Conservation (phyloP, 495 filamentous ascomycete genomes). For the Trichoderma virens region DNA sequence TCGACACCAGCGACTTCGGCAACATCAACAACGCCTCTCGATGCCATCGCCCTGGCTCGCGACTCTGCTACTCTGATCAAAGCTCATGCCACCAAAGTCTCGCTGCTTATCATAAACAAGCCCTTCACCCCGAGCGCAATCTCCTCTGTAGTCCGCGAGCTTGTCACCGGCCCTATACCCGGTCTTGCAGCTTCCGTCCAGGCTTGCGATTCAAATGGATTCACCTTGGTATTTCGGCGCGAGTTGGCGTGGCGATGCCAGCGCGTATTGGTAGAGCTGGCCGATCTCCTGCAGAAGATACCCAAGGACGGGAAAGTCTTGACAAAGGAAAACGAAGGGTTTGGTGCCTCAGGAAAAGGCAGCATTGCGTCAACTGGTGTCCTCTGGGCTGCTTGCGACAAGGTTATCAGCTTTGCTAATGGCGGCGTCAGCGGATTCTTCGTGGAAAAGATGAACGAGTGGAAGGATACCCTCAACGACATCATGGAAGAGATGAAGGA, state of each 20-base stretch:
- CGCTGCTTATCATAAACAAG: slow-evolving; percentile 71
- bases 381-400: slow-evolving; percentile 68
- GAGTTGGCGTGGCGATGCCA: slow-evolving; percentile 44
- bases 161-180: slow-evolving; percentile 59
- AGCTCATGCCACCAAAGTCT: slow-evolving; percentile 79
- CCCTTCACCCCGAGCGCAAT: slow-evolving; percentile 78
- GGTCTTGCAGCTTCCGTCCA: slow-evolving; percentile 62
- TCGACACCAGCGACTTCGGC: background rate
- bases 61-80: slow-evolving; percentile 59
- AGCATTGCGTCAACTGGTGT: slow-evolving; percentile 52
- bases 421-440: slow-evolving; percentile 59
- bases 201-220: slow-evolving; percentile 47
- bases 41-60: slow-evolving; percentile 51
- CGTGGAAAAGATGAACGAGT: slow-evolving; percentile 54
- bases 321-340: slow-evolving; percentile 34
- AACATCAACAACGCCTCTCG: slow-evolving; percentile 16
- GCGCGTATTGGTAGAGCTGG: slow-evolving; percentile 40
- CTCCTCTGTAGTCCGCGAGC: slow-evolving; percentile 52
- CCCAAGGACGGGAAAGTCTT: slow-evolving; percentile 41
- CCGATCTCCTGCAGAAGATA: slow-evolving; percentile 33
- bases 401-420: slow-evolving; percentile 49
- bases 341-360: slow-evolving; percentile 33
- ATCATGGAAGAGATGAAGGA: slow-evolving; percentile 76
- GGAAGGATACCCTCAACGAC: slow-evolving; percentile 66
- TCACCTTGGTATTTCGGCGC: slow-evolving; percentile 50